These are phyloP conservation scores for Calonectria honghensis DNA, from an alignment of 2,329 filamentous ascomycete species.

Conservation along the genomic window DNA sequence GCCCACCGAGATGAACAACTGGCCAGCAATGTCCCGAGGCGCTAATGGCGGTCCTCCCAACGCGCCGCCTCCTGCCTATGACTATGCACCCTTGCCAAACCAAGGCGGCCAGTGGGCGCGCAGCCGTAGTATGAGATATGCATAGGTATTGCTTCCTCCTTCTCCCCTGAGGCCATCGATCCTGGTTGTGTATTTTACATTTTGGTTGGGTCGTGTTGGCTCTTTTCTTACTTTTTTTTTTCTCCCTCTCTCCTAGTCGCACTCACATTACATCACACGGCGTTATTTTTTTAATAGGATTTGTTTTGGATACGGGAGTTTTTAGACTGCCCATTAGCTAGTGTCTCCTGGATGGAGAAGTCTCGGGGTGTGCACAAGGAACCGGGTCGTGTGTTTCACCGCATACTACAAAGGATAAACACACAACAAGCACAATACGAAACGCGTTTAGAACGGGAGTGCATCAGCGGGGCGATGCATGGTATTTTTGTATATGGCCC, in stretches of 20 bases:
- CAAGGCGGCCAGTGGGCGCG: constrained; percentile 46
- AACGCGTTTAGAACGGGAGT: constrained; percentile 11
- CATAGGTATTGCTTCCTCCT: constrained; percentile 45
- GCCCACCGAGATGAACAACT: constrained; percentile 52
- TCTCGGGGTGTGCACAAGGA: background rate
- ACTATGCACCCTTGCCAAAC: constrained; percentile 47
- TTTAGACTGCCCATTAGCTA: background rate
- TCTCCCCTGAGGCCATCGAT: background rate
- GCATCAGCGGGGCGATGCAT: background rate
- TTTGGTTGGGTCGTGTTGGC: background rate
- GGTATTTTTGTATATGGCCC: constrained; percentile 20
- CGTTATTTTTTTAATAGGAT: constrained; percentile 43
- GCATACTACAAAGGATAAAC: constrained; percentile 6
- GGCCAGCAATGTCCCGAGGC: constrained; percentile 51
- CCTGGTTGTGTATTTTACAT: background rate
- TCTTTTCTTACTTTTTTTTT: background rate
- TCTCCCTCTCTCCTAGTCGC: background rate
- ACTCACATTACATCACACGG: constrained; percentile 47
- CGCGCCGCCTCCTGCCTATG: constrained; percentile 47
- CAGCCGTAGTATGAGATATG: constrained; percentile 57
- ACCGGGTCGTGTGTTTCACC: background rate
- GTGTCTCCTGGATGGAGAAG: background rate
- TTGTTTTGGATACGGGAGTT: constrained; percentile 12
- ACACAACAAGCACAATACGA: background rate
- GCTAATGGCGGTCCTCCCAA: constrained; percentile 44